Evolutionary conservation across 768 basidiomycete species (phyloP).

Genomic region (Wakefieldia striispora): DNA sequence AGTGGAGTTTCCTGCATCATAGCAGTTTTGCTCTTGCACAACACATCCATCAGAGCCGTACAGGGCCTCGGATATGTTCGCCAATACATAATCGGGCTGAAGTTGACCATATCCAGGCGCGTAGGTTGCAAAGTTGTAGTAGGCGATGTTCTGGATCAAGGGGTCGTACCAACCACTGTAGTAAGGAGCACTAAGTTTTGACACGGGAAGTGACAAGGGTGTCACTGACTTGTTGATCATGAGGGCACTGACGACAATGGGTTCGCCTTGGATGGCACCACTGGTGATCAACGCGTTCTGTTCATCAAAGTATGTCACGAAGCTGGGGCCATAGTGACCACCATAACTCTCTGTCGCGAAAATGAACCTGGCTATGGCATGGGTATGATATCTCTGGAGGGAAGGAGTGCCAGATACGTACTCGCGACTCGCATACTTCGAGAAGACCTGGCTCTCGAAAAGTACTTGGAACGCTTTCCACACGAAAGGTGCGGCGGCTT

Average conservation of each 20-base stretch:
- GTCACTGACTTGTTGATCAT: constrained; percentile 59
- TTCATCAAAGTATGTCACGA: constrained; percentile 62
- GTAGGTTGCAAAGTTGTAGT: constrained; percentile 55
- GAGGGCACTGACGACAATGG: constrained; percentile 53
- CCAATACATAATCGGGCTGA: constrained; percentile 44
- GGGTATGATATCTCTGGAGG: not conserved
- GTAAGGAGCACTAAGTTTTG: not conserved
- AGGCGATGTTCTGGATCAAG: constrained; percentile 59
- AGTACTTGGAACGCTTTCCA: constrained; percentile 66
- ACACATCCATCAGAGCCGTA: constrained; percentile 50
- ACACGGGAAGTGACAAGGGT: not conserved
- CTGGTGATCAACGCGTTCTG: constrained; percentile 53
- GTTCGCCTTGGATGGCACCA: constrained; percentile 46
- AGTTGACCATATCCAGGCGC: constrained; percentile 70
- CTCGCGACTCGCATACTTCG: constrained; percentile 53
- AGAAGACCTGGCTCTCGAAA: constrained; percentile 54
- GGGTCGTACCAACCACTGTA: constrained; percentile 66
- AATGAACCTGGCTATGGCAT: constrained; percentile 44
- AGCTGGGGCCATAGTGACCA: constrained; percentile 64
- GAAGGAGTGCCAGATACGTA: constrained; percentile 25
- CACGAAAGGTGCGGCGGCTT: constrained; percentile 53
- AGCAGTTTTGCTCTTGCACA: constrained; percentile 55
- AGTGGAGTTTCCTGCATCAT: constrained; percentile 46
- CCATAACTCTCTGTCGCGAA: constrained; percentile 68
- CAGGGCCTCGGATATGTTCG: constrained; percentile 46